Percentiles rank a stretch among this genome's conserved stretches.
phyloP scores from a whole-genome alignment of 1,284 basidiomycete species.

The Rhodotorula glutinis region DNA sequence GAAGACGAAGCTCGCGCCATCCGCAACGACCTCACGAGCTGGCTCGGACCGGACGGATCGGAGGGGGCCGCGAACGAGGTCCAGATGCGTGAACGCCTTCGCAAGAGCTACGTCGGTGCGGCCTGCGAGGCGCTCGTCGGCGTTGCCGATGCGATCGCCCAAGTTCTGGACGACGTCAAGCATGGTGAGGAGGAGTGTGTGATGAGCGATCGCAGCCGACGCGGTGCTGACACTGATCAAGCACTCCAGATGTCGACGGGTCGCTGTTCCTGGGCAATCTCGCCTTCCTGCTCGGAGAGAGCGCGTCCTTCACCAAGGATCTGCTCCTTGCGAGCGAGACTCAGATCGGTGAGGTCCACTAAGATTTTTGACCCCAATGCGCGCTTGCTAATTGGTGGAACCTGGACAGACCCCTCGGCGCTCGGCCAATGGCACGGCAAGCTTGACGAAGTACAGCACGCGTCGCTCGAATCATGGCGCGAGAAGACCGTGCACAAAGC shows the following conservation, averaged over 20 bases:
- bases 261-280: constrained; percentile 33
- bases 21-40: constrained; percentile 22
- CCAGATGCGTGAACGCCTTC: background rate
- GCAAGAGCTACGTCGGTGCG: constrained; percentile 14
- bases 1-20: constrained; percentile 27
- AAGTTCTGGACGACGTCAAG: constrained; percentile 3
- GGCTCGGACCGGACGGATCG: constrained; percentile 9
- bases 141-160: constrained; percentile 9
- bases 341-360: background rate
- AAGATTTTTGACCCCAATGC: background rate
- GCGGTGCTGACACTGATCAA: background rate
- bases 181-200: background rate
- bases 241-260: background rate
- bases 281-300: constrained; percentile 3
- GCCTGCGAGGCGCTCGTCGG: constrained; percentile 17
- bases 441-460: constrained; percentile 7
- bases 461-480: constrained; percentile 22
- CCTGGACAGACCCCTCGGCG: background rate
- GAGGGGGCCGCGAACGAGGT: background rate
- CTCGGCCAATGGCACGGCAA: constrained; percentile 11
- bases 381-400: too few species aligned
- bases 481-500: constrained; percentile 13
- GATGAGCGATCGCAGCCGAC: too few species aligned
- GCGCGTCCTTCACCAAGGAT: constrained; percentile 1
- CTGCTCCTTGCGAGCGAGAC: background rate